phyloP scores from a whole-genome alignment of 176 grass and related monocot genomes.

The Eragrostis nindensis region DNA sequence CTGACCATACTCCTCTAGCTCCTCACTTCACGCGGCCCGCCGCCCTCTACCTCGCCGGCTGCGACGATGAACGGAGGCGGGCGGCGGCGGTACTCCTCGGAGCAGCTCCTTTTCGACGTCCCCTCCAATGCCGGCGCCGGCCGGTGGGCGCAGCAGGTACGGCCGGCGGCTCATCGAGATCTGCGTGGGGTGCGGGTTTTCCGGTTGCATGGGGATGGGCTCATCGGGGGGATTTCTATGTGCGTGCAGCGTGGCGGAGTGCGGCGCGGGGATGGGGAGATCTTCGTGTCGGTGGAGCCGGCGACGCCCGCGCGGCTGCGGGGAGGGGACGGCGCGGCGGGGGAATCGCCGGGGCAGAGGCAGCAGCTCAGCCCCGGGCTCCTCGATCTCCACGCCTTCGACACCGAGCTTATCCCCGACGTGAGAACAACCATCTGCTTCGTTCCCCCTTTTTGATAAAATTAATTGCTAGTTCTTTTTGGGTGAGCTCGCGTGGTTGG shows the following conservation, averaged over 20 bases:
- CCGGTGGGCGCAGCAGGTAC: slow-evolving; percentile 62
- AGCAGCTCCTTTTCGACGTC: slow-evolving; percentile 78
- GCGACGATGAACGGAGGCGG: slow-evolving; percentile 61
- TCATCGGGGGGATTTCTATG: slow-evolving; percentile 12
- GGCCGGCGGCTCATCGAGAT: slow-evolving; percentile 34
- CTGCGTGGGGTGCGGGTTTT: slow-evolving; percentile 38
- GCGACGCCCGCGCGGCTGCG: slow-evolving; percentile 56
- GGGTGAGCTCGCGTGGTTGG: slow-evolving; percentile 12
- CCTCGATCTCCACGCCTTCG: slow-evolving; percentile 89
- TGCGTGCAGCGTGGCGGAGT: slow-evolving; percentile 50
- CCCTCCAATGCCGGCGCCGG: slow-evolving; percentile 51
- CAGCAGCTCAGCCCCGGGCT: slow-evolving; percentile 89
- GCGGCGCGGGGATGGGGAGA: slow-evolving; percentile 73
- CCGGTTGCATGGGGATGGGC: background rate
- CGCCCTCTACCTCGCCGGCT: slow-evolving; percentile 14
- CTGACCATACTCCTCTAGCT: background rate
- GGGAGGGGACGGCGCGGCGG: slow-evolving; percentile 50
- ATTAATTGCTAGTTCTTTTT: slow-evolving; percentile 23
- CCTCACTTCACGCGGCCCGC: slow-evolving; percentile 4
- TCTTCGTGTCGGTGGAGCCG: slow-evolving; percentile 78
- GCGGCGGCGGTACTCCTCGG: slow-evolving; percentile 63
- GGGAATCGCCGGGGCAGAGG: slow-evolving; percentile 46
- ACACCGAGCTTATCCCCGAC: slow-evolving; percentile 92
- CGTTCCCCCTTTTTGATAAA: background rate
- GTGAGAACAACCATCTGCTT: slow-evolving; percentile 45